Evolutionary conservation across 345 rosid species (phyloP).

Genomic region (Anastatica hierochuntica): DNA sequence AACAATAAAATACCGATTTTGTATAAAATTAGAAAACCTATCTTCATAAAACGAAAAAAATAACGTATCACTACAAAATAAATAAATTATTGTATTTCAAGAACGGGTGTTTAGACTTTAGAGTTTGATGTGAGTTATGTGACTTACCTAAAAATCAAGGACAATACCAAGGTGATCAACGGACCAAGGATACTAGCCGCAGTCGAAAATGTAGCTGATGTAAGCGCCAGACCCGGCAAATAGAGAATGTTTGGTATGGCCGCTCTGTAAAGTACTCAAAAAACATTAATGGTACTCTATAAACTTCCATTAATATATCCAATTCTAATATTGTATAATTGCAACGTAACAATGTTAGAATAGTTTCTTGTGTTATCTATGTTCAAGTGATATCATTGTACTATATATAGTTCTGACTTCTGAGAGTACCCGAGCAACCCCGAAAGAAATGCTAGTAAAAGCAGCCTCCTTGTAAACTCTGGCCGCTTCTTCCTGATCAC

Average conservation of each 20-base stretch:
- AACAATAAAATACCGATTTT: too few species aligned
- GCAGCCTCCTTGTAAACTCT: slow-evolving; percentile 35
- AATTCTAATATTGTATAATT: not conserved
- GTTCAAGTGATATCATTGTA: not conserved
- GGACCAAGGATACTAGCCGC: slow-evolving; percentile 44
- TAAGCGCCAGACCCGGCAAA: slow-evolving; percentile 35
- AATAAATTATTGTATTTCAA: not conserved
- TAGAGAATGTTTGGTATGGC: slow-evolving; percentile 27
- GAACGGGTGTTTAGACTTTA: too few species aligned
- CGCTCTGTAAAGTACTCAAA: slow-evolving; percentile 8
- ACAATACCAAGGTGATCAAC: slow-evolving; percentile 37
- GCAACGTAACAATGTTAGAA: not conserved
- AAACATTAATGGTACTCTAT: not conserved
- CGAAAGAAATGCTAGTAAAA: slow-evolving; percentile 32
- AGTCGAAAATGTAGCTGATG: slow-evolving; percentile 39
- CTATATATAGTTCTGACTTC: not conserved
- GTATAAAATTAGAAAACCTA: too few species aligned
- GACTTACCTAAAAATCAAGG: slow-evolving; percentile 35
- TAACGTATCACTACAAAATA: not conserved
- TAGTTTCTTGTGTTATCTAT: not conserved
- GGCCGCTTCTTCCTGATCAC: slow-evolving; percentile 42
- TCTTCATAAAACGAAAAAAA: too few species aligned
- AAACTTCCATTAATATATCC: too few species aligned
- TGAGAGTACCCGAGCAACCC: slow-evolving; percentile 50
- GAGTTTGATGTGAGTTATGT: not conserved